Base-by-base conservation (phyloP, 495 filamentous ascomycete species). In the Aspergillus cavernicola region DNA sequence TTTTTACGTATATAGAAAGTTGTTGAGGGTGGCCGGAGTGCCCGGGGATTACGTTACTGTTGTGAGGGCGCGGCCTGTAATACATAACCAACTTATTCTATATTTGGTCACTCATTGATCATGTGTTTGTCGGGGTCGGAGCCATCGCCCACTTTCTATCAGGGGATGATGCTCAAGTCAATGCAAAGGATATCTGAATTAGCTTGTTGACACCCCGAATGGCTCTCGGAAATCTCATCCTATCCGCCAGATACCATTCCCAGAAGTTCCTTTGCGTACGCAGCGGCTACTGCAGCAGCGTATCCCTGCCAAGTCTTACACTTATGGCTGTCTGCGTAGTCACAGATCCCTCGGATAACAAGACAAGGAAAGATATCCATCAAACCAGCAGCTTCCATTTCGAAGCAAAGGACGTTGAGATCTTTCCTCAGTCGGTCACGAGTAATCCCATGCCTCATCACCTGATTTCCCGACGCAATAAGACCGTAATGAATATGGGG, bases 301-400 rank as follows among this genome's bases (percentile, higher is more conserved):
- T 69, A 71, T 4, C 33, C 44, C 53, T 73, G 70, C 70, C 67
- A 75, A n/a, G 42, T 35, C 16, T 66, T 53, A 46, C 68, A 66
- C 55, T 73, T 75, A 46, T 73, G 72, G 2, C 64, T 64, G 50
- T 75, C 70, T 8, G 64, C 50, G 47, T 73, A 75, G 55, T 75
- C 69, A 43, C 63, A 66, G 26, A 74, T 66, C 1, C 72, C 72
- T 42, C 67, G 61, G 22, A 75, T 68, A 10, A 73, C 67, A 38
- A 72, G 50, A 51, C 66, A 72, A 18, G 52, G 66, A 50, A 71
- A 67, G 18, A 66, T 42, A 52, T 70, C 54, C 61, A 67, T 69
- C 11, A 75, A 26, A 5, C 73, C 73, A 3, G 71, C 73, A 13
- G 71, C 73, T 58, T 75, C 72, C 68, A 75, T 76, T 29, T 76